A percentile compares a stretch with the other conserved stretches of the same genome.
Evolutionary conservation across 768 basidiomycete species (phyloP).

Genomic region (Hericium alpestre): DNA sequence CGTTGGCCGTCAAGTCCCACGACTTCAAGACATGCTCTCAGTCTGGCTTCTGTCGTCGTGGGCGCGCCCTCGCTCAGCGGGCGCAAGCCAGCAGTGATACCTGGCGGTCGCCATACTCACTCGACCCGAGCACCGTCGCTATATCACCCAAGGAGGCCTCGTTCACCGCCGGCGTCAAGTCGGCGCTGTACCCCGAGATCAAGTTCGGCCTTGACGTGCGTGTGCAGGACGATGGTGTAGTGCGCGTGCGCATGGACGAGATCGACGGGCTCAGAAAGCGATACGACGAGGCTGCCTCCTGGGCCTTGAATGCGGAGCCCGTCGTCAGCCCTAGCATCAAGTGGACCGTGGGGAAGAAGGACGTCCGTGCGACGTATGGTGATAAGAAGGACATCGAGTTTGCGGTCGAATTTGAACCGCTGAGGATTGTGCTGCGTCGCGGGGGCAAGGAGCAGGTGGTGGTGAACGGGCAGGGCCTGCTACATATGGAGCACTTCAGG

Average conservation of each 20-base stretch:
- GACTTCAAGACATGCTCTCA: slow-evolving; percentile 97
- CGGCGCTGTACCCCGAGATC: slow-evolving; percentile 74
- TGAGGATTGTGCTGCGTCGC: slow-evolving; percentile 62
- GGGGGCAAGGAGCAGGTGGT: slow-evolving; percentile 77
- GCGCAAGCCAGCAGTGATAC: slow-evolving; percentile 43
- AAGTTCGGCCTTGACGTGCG: slow-evolving; percentile 74
- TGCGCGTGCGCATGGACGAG: slow-evolving; percentile 90
- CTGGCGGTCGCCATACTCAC: slow-evolving; percentile 84
- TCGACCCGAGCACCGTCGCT: slow-evolving; percentile 47
- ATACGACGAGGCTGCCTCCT: slow-evolving; percentile 86
- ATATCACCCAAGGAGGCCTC: slow-evolving; percentile 42
- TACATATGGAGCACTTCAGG: slow-evolving; percentile 99
- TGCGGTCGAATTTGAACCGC: slow-evolving; percentile 61
- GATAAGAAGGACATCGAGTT: slow-evolving; percentile 53
- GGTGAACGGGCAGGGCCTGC: slow-evolving; percentile 77
- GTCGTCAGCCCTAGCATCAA: slow-evolving; percentile 43
- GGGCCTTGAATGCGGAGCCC: slow-evolving; percentile 78
- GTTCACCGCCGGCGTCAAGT: slow-evolving; percentile 70
- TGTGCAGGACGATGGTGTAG: slow-evolving; percentile 80
- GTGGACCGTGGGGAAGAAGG: slow-evolving; percentile 59
- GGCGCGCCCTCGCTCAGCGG: slow-evolving; percentile 72
- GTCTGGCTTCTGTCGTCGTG: slow-evolving; percentile 88
- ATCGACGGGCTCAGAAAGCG: slow-evolving; percentile 65
- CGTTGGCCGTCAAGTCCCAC: slow-evolving; percentile 56
- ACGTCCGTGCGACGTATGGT: slow-evolving; percentile 56